These are phyloP conservation scores for Aciculosporium take DNA, from an alignment of 2,329 filamentous ascomycete genomes.

Conservation along the genomic window DNA sequence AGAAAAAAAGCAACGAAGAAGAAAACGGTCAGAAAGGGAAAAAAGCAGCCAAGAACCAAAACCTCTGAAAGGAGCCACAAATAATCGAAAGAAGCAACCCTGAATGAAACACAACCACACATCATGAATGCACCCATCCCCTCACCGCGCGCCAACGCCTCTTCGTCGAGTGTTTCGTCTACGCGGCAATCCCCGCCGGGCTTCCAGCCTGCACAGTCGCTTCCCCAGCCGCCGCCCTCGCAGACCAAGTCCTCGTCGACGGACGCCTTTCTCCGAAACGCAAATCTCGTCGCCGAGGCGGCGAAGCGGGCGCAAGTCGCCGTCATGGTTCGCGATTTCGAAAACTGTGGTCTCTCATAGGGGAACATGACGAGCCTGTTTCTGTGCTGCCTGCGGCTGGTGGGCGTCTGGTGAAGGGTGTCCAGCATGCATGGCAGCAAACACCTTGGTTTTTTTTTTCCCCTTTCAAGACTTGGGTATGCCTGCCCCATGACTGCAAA, in stretches of 20 bases:
- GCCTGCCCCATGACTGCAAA: too few species aligned
- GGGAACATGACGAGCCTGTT: not conserved
- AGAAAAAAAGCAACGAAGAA: too few species aligned
- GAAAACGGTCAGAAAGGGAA: not conserved
- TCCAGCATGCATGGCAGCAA: too few species aligned
- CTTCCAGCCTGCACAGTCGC: slow-evolving; percentile 6
- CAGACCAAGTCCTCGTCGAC: slow-evolving; percentile 26
- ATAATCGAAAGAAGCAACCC: not conserved
- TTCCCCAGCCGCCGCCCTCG: slow-evolving; percentile 15
- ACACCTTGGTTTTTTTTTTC: too few species aligned
- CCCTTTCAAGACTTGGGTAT: too few species aligned
- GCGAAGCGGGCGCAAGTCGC: slow-evolving; percentile 88
- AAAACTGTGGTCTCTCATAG: slow-evolving; percentile 46
- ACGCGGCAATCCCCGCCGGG: slow-evolving; percentile 18
- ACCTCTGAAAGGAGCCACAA: too few species aligned
- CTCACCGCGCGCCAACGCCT: slow-evolving; percentile 5
- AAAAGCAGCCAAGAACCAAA: too few species aligned
- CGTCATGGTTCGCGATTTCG: slow-evolving; percentile 74
- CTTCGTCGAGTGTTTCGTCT: slow-evolving; percentile 13
- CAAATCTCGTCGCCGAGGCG: slow-evolving; percentile 78
- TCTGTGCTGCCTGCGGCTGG: not conserved
- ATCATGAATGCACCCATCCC: slow-evolving; percentile 6
- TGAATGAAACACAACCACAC: not conserved
- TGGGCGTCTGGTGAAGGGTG: too few species aligned
- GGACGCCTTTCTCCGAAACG: slow-evolving; percentile 58